Evolutionary conservation across 2,329 filamentous ascomycete genomes (phyloP).

Genomic region (Aureobasidium sp.): DNA sequence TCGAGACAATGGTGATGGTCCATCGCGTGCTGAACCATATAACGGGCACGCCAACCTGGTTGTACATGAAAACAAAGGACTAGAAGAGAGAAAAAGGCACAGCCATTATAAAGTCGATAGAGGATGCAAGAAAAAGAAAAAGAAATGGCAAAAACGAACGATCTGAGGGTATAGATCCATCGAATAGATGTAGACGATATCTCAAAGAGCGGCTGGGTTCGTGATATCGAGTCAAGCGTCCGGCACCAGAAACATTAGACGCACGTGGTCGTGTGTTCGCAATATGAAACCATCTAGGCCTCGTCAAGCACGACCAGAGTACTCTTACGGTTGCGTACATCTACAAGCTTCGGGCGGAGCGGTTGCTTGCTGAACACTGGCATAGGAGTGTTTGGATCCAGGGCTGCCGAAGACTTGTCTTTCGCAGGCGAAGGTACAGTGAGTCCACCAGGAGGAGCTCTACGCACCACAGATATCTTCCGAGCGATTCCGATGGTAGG

Average conservation of each 20-base stretch:
- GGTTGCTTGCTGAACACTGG: constrained; percentile 22
- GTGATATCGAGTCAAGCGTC: background rate
- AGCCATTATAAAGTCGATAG: constrained; percentile 4
- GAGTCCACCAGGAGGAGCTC: background rate
- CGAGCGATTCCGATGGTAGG: constrained; percentile 23
- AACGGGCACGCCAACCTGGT: no score
- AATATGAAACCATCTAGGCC: constrained; percentile 3
- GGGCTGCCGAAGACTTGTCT: background rate
- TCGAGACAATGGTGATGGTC: background rate
- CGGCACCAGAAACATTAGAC: background rate
- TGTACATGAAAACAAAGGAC: background rate
- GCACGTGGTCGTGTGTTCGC: background rate
- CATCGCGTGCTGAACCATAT: no score
- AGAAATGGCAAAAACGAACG: background rate
- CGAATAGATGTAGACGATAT: background rate
- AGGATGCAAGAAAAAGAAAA: background rate
- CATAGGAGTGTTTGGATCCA: background rate
- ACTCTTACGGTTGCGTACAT: constrained; percentile 26
- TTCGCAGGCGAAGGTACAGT: background rate
- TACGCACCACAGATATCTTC: constrained; percentile 20
- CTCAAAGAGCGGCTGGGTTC: background rate
- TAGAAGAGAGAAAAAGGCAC: background rate
- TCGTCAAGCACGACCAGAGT: constrained; percentile 23
- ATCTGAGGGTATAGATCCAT: background rate
- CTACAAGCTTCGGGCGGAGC: constrained; percentile 24